Evolutionary conservation across 306 rosid genomes (phyloP).

Genomic region (Vigna mungo): DNA sequence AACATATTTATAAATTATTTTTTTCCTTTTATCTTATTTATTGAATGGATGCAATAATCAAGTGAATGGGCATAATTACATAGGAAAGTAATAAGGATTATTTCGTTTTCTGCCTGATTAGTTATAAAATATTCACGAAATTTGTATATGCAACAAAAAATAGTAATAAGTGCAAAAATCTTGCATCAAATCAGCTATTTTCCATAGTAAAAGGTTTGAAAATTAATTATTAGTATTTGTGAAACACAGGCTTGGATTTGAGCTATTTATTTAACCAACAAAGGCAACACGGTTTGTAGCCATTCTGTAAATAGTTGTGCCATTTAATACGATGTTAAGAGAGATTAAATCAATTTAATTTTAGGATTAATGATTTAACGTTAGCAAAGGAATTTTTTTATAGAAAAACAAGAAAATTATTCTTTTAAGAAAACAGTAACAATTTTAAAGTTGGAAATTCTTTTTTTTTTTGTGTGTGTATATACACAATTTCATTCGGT

Average conservation of each 20-base stretch:
- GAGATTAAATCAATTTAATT: not conserved
- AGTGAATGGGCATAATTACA: too few relatives aligned
- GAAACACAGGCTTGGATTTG: not conserved
- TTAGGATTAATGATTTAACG: not conserved
- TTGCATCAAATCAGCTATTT: not conserved
- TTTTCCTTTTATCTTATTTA: too few relatives aligned
- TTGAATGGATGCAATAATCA: too few relatives aligned
- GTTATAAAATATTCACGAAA: not conserved
- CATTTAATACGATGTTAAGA: not conserved
- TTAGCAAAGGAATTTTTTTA: not conserved
- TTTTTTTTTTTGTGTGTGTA: not conserved
- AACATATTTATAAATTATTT: too few relatives aligned
- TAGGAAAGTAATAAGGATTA: too few relatives aligned
- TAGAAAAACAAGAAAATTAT: not conserved
- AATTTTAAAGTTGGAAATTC: not conserved
- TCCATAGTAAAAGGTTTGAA: not conserved
- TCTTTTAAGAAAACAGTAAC: too few relatives aligned
- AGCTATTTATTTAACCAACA: not conserved
- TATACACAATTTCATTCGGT: not conserved
- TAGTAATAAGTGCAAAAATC: not conserved
- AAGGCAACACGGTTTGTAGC: not conserved
- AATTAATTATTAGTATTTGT: not conserved
- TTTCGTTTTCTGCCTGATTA: too few relatives aligned
- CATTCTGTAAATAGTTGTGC: not conserved
- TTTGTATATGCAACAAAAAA: not conserved